Evolutionary conservation across 2,329 filamentous ascomycete genomes (phyloP).

Genomic region (Leptographium lundbergii): DNA sequence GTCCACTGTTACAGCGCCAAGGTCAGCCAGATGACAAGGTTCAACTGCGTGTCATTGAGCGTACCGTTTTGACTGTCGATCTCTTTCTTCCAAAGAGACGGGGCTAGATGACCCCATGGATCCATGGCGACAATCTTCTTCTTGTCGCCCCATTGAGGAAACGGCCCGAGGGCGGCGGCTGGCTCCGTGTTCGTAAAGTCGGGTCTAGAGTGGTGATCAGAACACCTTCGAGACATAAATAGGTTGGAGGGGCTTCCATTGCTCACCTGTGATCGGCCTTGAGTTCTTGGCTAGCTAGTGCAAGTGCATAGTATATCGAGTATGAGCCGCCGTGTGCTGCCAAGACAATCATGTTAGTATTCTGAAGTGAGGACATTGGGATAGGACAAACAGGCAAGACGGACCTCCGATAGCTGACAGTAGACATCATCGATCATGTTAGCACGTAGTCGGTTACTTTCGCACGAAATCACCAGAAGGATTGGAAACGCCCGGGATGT

Average conservation of each 20-base stretch:
- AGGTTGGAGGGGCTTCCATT: not conserved
- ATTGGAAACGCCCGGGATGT: too few species aligned
- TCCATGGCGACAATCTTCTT: conserved; percentile 98
- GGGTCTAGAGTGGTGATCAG: conserved; percentile 24
- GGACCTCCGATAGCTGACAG: conserved; percentile 12
- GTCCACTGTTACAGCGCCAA: conserved; percentile 41
- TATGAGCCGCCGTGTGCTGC: conserved; percentile 67
- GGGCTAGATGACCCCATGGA: conserved; percentile 76
- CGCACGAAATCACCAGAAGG: not conserved
- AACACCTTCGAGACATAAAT: not conserved
- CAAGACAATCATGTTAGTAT: conserved; percentile 16
- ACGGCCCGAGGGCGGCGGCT: conserved; percentile 77
- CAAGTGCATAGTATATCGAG: conserved; percentile 88
- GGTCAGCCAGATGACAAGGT: not conserved
- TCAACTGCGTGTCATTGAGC: conserved; percentile 7
- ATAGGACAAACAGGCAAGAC: not conserved
- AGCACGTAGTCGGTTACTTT: not conserved
- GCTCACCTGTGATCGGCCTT: conserved; percentile 55
- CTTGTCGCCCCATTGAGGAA: conserved; percentile 76
- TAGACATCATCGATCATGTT: not conserved
- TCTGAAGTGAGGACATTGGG: not conserved
- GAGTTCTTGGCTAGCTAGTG: conserved; percentile 82
- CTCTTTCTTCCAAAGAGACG: conserved; percentile 69
- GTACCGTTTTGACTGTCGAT: conserved; percentile 61
- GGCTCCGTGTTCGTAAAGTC: conserved; percentile 71